A percentile compares a stretch with the other conserved stretches of the same genome.
phyloP scores from a whole-genome alignment of 2,329 filamentous ascomycete genomes.

The Aspergillus texensis region DNA sequence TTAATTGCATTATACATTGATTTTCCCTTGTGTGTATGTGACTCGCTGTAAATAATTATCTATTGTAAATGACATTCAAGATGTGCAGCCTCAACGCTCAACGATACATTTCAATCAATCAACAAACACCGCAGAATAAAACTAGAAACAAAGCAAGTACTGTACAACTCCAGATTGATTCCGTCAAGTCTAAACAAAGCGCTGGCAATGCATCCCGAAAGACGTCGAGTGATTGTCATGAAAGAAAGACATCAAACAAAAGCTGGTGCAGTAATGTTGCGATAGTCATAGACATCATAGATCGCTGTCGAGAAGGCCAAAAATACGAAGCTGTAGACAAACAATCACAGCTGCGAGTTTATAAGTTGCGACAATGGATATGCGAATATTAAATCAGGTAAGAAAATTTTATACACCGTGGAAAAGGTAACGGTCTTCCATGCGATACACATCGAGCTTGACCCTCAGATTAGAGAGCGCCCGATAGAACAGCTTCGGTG shows the following conservation, averaged over 20 bases:
- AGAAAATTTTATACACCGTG: background rate
- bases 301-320: background rate
- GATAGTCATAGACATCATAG: constrained; percentile 4
- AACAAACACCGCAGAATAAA: constrained; percentile 1
- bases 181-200: constrained; percentile 7
- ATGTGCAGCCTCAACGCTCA: constrained; percentile 13
- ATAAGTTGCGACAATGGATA: background rate
- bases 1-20: constrained; percentile 3
- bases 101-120: constrained; percentile 1
- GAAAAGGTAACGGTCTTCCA: background rate
- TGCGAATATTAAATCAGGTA: constrained; percentile 1
- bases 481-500: constrained; percentile 77
- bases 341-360: background rate
- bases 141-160: constrained; percentile 6
- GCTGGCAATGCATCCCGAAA: constrained; percentile 12
- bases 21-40: background rate
- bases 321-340: background rate
- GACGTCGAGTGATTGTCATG: constrained; percentile 6
- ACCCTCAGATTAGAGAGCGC: constrained; percentile 61
- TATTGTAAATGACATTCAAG: constrained; percentile 7
- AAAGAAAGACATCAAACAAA: background rate
- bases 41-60: constrained; percentile 8
- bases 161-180: constrained; percentile 16
- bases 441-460: background rate
- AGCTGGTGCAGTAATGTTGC: background rate